These are phyloP conservation scores for Boletus vermiculosoides DNA, from an alignment of 768 basidiomycete genomes.

Conservation along the genomic window DNA sequence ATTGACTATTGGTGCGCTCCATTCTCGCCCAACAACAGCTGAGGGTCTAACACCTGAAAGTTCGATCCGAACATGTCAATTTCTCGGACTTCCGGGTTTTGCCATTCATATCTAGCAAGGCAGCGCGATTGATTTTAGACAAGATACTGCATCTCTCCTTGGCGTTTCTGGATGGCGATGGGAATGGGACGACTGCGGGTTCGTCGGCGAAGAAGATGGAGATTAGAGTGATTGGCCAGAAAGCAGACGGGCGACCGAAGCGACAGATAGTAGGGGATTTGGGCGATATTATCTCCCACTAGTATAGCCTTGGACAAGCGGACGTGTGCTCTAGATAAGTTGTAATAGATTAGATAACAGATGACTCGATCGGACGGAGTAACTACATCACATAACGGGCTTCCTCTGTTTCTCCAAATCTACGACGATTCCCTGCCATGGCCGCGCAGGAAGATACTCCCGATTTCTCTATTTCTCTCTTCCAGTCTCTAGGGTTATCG, in stretches of 20 bases:
- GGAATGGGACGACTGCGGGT: background rate
- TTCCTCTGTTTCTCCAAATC: background rate
- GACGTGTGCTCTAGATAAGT: background rate
- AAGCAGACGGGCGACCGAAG: slow-evolving; percentile 25
- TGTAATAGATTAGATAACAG: slow-evolving; percentile 26
- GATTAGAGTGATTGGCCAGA: slow-evolving; percentile 19
- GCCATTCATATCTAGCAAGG: slow-evolving; percentile 20
- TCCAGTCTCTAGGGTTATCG: slow-evolving; percentile 76
- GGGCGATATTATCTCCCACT: slow-evolving; percentile 26
- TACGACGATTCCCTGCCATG: slow-evolving; percentile 12
- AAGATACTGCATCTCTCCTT: slow-evolving; percentile 22
- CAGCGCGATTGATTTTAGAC: slow-evolving; percentile 22
- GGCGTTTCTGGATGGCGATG: slow-evolving; percentile 23
- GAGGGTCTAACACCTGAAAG: slow-evolving; percentile 10
- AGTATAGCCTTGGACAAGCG: background rate
- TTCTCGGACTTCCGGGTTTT: slow-evolving; percentile 33
- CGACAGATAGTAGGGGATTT: slow-evolving; percentile 22
- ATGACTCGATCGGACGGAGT: slow-evolving; percentile 9
- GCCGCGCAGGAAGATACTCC: slow-evolving; percentile 10
- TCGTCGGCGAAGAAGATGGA: slow-evolving; percentile 22
- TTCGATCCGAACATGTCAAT: slow-evolving; percentile 23
- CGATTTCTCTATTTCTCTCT: slow-evolving; percentile 39
- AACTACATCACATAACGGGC: background rate
- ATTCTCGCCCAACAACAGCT: background rate
- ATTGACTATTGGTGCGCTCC: slow-evolving; percentile 48